Base-by-base conservation (phyloP, 768 basidiomycete species). In the Boletus vermiculosoides region DNA sequence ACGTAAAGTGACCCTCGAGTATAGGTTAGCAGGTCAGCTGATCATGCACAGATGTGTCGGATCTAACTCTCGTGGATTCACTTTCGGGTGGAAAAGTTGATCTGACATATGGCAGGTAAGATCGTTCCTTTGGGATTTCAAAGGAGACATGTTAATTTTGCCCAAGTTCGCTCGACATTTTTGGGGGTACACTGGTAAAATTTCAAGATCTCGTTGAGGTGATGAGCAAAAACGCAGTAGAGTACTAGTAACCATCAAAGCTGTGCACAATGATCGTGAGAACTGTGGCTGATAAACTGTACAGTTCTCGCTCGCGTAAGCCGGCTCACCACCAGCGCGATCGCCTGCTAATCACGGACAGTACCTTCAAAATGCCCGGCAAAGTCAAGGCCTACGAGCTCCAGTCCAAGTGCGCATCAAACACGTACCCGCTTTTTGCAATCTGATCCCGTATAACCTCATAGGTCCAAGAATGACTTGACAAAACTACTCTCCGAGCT, bases 331-430 rank as follows among this genome's bases (percentile, higher is more conserved):
- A 56, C 63, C 58, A 59, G 59, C 56, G 66, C 68, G 68, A 68
- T 66, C 68, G 53, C 56, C 65, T 62, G 71, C 71, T 76, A 71
- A 55, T 54, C 70, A 39, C 53, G 73, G 61, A 57, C 57, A 58
- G 54, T 52, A 60, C 73, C 63, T 67, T 66, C 77, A 84, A 77
- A 72, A 92, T 92, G 89, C 85, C 90, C 78, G 84, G 84, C 69
- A 93, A 94, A 83, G 90, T 94, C 80, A 93, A 93, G 83, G 91
- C 93, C 71, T 92, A 94, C 80, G 92, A 94, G 76, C 91, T 94
- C 76, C 91, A 92, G 77, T 91, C 90, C 76, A 95, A 96, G 92
- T 93, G 74, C 75, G 90, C 75, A 51, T 49, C 10, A 10, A 16
- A 41, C 40, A 16, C 12, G 11, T 8, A 28, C 4, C 28, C 9